A percentile compares a stretch with the other conserved stretches of the same genome.
These are phyloP conservation scores for Peronospora belbahrii DNA, from an alignment of 352 stramenopile species.

Conservation along the genomic window DNA sequence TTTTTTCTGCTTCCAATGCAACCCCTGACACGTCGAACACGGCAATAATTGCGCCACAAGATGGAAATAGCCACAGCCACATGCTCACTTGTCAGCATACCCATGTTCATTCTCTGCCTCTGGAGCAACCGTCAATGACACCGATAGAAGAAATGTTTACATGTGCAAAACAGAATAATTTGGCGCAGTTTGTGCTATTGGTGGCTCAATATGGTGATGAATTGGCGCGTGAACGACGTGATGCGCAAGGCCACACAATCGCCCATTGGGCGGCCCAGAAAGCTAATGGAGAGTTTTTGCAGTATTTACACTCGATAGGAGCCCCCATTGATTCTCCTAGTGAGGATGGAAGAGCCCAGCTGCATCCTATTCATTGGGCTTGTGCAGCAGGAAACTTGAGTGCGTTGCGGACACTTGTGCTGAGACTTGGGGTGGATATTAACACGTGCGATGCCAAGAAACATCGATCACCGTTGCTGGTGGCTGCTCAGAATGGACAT, in stretches of 20 bases:
- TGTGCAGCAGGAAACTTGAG: conserved; percentile 66
- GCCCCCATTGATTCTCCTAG: conserved; percentile 55
- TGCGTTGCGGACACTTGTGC: conserved; percentile 50
- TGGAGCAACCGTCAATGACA: conserved; percentile 21
- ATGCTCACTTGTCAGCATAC: conserved; percentile 13
- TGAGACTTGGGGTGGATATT: conserved; percentile 53
- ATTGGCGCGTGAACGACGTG: conserved; percentile 30
- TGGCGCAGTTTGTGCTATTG: conserved; percentile 45
- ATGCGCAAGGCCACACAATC: conserved; percentile 63
- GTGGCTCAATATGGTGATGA: conserved; percentile 33
- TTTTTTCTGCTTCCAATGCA: conserved; percentile 1
- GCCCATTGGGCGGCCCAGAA: conserved; percentile 66
- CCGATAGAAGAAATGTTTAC: conserved; percentile 58
- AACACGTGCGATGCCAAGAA: conserved; percentile 71
- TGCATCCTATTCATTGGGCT: conserved; percentile 83
- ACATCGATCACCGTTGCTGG: conserved; percentile 60
- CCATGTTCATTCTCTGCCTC: not conserved
- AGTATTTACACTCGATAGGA: conserved; percentile 37
- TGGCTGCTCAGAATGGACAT: conserved; percentile 72
- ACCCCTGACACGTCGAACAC: not conserved
- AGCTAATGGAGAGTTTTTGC: conserved; percentile 43
- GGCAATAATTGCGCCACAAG: conserved; percentile 5
- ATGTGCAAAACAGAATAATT: conserved; percentile 53
- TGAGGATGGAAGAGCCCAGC: conserved; percentile 36
- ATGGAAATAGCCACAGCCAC: conserved; percentile 13